Conservation (phyloP, 1,284 basidiomycete species). For the Nidula niveotomentosa region DNA sequence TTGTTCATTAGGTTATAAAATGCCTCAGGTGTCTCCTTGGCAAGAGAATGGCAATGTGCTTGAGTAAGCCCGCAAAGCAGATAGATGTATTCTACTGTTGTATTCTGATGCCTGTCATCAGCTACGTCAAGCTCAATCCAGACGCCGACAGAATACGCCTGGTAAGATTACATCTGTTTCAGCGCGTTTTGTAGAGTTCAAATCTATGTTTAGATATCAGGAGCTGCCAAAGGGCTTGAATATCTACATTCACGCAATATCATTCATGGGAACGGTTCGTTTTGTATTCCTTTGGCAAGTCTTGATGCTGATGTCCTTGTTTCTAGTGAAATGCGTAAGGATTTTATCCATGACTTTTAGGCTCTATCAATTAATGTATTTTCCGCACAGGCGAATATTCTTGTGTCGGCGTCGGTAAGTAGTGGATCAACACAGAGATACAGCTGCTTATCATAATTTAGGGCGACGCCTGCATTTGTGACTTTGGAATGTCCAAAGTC, state of each 20-base stretch:
- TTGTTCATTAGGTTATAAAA: background rate
- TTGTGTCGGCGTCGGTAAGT: conserved; percentile 37
- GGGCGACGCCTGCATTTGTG: conserved; percentile 53
- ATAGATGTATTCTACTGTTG: background rate
- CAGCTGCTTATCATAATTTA: conserved; percentile 15
- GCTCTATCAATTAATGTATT: conserved; percentile 1
- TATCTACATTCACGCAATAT: conserved; percentile 49
- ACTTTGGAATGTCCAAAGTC: conserved; percentile 63
- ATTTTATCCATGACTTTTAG: conserved; percentile 2
- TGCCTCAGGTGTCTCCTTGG: conserved; percentile 55
- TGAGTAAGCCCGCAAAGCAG: conserved; percentile 30
- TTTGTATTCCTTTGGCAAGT: background rate
- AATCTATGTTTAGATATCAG: conserved; percentile 33
- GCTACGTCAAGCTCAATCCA: conserved; percentile 34
- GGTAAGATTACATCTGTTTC: conserved; percentile 27
- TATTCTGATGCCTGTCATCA: conserved; percentile 13
- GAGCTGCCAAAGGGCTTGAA: conserved; percentile 49
- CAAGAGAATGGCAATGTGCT: conserved; percentile 55
- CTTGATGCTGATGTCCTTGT: background rate
- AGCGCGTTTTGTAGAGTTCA: background rate
- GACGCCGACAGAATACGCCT: conserved; percentile 37
- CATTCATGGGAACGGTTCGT: conserved; percentile 57
- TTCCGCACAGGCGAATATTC: conserved; percentile 46
- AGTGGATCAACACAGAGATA: background rate
- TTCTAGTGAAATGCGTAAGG: conserved; percentile 57